These are phyloP conservation scores for Lasiodiplodia gonubiensis DNA, from an alignment of 2,329 filamentous ascomycete genomes.

Conservation along the genomic window DNA sequence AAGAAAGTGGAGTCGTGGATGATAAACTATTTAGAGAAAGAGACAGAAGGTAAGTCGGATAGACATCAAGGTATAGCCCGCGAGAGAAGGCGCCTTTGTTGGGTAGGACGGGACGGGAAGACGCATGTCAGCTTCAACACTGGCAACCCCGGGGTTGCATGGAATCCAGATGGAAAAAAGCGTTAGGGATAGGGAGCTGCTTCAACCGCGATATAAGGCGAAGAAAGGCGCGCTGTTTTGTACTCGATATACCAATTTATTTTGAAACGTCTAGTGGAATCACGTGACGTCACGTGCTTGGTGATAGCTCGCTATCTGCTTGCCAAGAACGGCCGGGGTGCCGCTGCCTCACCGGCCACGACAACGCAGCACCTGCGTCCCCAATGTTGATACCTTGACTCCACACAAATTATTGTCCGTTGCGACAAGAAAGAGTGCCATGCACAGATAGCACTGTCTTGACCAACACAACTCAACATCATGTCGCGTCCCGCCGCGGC, in stretches of 20 bases:
- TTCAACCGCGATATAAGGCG: constrained; percentile 13
- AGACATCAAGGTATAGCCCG: background rate
- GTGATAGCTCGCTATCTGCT: background rate
- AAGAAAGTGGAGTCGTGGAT: background rate
- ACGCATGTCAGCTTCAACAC: constrained; percentile 24
- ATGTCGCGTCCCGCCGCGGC: constrained; percentile 51
- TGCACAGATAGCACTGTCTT: constrained; percentile 5
- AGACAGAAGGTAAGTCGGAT: background rate
- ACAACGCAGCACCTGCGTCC: background rate
- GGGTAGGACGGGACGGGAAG: background rate
- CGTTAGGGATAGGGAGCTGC: background rate
- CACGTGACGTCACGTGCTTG: constrained; percentile 20
- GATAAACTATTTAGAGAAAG: background rate
- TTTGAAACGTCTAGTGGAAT: background rate
- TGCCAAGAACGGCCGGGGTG: background rate
- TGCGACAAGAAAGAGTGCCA: background rate
- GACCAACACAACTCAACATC: constrained; percentile 4
- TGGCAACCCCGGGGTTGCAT: constrained; percentile 14
- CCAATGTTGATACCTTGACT: background rate
- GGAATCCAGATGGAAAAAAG: background rate
- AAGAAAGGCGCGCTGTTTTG: background rate
- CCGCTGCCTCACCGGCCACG: background rate
- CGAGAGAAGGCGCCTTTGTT: too few relatives aligned
- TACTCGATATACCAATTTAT: constrained; percentile 1
- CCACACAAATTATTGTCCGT: background rate